These are phyloP conservation scores for Ophiostoma triangulosporum DNA, from an alignment of 2,329 filamentous ascomycete species.

Conservation along the genomic window DNA sequence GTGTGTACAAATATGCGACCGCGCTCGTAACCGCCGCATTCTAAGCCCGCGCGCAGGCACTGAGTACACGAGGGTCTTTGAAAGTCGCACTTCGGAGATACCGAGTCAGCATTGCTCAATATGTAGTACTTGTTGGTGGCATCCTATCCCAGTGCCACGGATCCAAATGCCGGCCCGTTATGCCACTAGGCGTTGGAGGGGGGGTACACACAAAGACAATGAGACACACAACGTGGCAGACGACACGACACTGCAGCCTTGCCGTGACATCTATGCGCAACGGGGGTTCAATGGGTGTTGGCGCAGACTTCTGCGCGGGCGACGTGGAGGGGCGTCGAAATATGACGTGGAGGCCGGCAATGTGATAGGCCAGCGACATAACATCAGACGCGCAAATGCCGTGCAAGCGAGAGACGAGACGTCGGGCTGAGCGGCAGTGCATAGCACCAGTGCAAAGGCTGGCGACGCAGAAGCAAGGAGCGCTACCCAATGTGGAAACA, in stretches of 20 bases:
- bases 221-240: not conserved
- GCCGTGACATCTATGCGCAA: not conserved
- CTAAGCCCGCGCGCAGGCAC: slow-evolving; percentile 13
- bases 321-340: not conserved
- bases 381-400: not conserved
- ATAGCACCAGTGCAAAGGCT: not conserved
- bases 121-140: not conserved
- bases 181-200: not conserved
- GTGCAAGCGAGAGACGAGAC: not conserved
- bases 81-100: slow-evolving; percentile 14
- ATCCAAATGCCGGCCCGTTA: not conserved
- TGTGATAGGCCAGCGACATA: not conserved
- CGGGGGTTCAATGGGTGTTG: not conserved
- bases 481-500: slow-evolving; percentile 1
- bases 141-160: not conserved
- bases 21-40: slow-evolving; percentile 16
- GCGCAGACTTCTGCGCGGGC: not conserved
- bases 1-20: slow-evolving; percentile 16
- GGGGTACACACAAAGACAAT: no score
- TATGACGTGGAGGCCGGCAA: not conserved
- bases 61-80: slow-evolving; percentile 15
- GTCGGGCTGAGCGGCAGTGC: not conserved
- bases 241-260: not conserved
- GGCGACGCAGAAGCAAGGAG: not conserved
- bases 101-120: not conserved